Evolutionary conservation across 1,139 yeast species (phyloP).

Genomic region (Debaryomyces udenii): DNA sequence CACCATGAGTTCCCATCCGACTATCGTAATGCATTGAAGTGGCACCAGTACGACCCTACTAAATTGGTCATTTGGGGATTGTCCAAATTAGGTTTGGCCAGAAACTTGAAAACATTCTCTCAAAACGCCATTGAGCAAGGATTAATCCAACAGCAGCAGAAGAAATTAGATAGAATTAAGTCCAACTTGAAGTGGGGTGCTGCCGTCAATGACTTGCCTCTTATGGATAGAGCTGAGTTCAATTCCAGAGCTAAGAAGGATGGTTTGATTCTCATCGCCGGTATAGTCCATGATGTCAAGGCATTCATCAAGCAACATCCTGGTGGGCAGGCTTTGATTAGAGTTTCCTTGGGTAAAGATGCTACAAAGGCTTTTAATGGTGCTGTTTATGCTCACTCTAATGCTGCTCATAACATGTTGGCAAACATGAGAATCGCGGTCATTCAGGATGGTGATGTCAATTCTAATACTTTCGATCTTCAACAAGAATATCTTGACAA

Average conservation of each 20-base stretch:
- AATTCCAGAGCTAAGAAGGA: slow-evolving; percentile 61
- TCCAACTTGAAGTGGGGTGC: slow-evolving; percentile 90
- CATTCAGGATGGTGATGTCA: slow-evolving; percentile 65
- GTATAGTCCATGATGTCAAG: slow-evolving; percentile 92
- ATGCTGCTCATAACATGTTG: slow-evolving; percentile 95
- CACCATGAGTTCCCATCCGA: slow-evolving; percentile 99
- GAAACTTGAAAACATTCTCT: slow-evolving; percentile 88
- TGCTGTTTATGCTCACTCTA: slow-evolving; percentile 95
- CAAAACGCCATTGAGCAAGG: slow-evolving; percentile 98
- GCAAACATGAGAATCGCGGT: slow-evolving; percentile 97
- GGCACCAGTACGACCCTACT: slow-evolving; percentile 99
- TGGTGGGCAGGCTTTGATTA: slow-evolving; percentile 90
- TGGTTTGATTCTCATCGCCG: slow-evolving; percentile 79
- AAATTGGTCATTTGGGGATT: slow-evolving; percentile 72
- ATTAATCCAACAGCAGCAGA: slow-evolving; percentile 91
- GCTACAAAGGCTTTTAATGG: slow-evolving; percentile 98
- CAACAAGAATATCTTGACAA: slow-evolving; percentile 55
- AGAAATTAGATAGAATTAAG: slow-evolving; percentile 86
- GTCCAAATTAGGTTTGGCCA: slow-evolving; percentile 83
- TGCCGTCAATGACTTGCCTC: slow-evolving; percentile 79
- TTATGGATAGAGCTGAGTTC: slow-evolving; percentile 87
- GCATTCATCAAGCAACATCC: slow-evolving; percentile 91
- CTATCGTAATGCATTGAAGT: slow-evolving; percentile 94
- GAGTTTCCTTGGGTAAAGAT: slow-evolving; percentile 90
- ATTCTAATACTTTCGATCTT: slow-evolving; percentile 52